Percentiles rank a stretch among this genome's conserved stretches.
Evolutionary conservation across 345 rosid species (phyloP).

Genomic region (Sisymbrium irio): DNA sequence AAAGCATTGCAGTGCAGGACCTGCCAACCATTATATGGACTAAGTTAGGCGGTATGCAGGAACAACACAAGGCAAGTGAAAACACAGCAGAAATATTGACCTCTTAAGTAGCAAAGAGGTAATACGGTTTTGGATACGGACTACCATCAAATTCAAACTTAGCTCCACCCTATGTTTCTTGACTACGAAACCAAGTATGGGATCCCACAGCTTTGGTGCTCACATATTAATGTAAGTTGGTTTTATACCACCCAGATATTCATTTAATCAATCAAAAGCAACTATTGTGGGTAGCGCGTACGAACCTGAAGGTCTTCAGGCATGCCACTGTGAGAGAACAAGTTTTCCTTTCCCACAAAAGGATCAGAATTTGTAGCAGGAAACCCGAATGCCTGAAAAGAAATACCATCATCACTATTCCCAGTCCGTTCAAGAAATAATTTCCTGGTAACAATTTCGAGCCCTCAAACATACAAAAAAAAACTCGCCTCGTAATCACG

Average conservation of each 20-base stretch:
- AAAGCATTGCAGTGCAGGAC: constrained; percentile 55
- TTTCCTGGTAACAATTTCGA: constrained; percentile 36
- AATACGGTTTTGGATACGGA: constrained; percentile 11
- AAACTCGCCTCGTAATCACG: constrained; percentile 52
- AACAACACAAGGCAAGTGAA: constrained; percentile 13
- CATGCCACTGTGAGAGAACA: constrained; percentile 43
- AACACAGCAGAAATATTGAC: constrained; percentile 12
- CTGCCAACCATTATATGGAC: constrained; percentile 69
- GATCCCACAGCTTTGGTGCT: constrained; percentile 5
- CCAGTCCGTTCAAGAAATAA: constrained; percentile 32
- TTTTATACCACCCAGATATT: neutral
- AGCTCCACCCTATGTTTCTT: constrained; percentile 16
- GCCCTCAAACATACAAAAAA: constrained; percentile 35
- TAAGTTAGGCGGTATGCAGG: constrained; percentile 42
- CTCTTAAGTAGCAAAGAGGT: neutral
- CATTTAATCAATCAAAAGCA: neutral
- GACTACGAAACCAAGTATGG: constrained; percentile 8
- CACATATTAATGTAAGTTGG: constrained; percentile 9
- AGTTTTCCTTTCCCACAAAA: constrained; percentile 39
- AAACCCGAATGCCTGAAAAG: constrained; percentile 48
- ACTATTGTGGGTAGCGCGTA: constrained; percentile 29
- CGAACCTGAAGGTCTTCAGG: constrained; percentile 58
- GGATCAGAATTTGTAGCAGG: constrained; percentile 39
- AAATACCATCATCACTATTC: constrained; percentile 44
- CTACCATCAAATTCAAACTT: constrained; percentile 20